phyloP scores from a whole-genome alignment of 2,329 filamentous ascomycete species.

The Gremmenia infestans region DNA sequence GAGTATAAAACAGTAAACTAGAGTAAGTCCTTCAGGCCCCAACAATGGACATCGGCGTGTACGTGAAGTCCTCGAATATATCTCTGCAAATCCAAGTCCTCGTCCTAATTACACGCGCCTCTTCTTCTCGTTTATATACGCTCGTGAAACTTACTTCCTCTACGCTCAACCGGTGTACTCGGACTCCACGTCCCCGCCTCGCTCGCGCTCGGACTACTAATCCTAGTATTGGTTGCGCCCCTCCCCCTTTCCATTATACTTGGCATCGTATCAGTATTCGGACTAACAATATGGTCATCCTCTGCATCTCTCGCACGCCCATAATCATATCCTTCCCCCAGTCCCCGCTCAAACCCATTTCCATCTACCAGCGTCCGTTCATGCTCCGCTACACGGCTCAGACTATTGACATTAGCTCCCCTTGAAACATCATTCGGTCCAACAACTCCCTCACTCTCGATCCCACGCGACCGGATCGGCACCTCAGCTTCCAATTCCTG shows the following conservation, averaged over 20 bases:
- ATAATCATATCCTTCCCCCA: conserved; percentile 2
- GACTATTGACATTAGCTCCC: neutral
- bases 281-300: conserved; percentile 12
- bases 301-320: neutral
- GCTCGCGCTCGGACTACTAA: conserved; percentile 10
- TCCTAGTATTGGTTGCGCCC: neutral
- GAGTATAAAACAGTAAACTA: too few species aligned
- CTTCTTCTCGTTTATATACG: neutral
- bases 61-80: too few species aligned
- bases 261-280: conserved; percentile 25
- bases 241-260: conserved; percentile 17
- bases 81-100: too few species aligned
- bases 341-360: conserved; percentile 8
- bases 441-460: neutral
- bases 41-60: too few species aligned
- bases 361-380: conserved; percentile 10
- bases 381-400: conserved; percentile 7
- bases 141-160: conserved; percentile 21
- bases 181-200: conserved; percentile 13
- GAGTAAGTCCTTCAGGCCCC: too few species aligned
- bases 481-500: conserved; percentile 20
- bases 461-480: neutral
- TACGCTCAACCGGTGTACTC: conserved; percentile 10
- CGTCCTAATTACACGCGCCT: neutral
- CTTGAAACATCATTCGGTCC: neutral